Conservation (phyloP, 352 stramenopile genomes). For the Globisporangium nunn region DNA sequence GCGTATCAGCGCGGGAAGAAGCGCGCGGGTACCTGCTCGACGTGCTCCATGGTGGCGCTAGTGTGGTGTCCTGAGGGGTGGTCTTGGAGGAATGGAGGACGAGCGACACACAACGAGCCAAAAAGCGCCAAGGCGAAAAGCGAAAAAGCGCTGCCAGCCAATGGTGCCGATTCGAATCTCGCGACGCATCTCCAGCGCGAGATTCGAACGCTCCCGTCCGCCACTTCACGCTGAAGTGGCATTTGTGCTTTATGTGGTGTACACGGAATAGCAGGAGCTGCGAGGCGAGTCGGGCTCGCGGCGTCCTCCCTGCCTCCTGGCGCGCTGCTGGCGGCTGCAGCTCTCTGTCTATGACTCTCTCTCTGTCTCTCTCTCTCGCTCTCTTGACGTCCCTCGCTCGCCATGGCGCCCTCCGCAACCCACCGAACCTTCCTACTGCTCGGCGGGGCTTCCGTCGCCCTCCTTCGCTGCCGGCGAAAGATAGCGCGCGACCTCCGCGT, state of each 20-base stretch:
- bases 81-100: slow-evolving; percentile 1
- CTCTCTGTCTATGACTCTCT: background rate
- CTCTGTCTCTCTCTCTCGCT: background rate
- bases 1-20: background rate
- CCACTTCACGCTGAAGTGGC: background rate
- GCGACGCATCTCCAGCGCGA: background rate
- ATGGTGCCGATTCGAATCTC: background rate
- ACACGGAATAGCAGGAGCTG: too few relatives aligned
- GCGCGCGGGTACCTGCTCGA: slow-evolving; percentile 13
- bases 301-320: too few relatives aligned
- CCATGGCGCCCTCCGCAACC: too few relatives aligned
- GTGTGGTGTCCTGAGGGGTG: slow-evolving; percentile 14
- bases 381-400: too few relatives aligned
- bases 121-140: background rate
- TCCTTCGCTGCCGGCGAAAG: slow-evolving; percentile 10
- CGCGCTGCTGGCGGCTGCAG: too few relatives aligned
- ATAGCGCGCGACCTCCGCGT: slow-evolving; percentile 62
- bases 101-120: too few relatives aligned
- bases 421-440: background rate
- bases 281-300: too few relatives aligned
- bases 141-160: background rate
- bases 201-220: background rate
- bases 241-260: too few relatives aligned
- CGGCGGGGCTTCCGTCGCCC: background rate
- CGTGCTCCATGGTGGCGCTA: too few relatives aligned